Evolutionary conservation across 768 basidiomycete species (phyloP).

Genomic region (Trametes cinnabarina): DNA sequence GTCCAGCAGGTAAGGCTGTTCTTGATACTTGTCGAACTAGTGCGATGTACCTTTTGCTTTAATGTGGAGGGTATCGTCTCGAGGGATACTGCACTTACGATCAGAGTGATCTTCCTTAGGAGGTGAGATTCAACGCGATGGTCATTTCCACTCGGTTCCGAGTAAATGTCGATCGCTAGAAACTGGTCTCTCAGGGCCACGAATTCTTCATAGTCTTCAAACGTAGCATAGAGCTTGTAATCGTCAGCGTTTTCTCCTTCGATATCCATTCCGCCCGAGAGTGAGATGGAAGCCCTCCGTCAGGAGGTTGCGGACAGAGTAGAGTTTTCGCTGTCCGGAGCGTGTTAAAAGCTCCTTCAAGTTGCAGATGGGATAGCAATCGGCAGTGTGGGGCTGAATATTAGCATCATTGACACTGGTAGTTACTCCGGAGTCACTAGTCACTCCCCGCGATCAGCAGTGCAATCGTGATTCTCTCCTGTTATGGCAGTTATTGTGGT

Average conservation of each 20-base stretch:
- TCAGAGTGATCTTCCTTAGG: conserved; percentile 44
- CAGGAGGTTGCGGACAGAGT: too few relatives aligned
- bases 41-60: neutral
- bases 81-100: conserved; percentile 40
- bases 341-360: too few relatives aligned
- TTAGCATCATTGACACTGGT: too few relatives aligned
- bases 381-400: too few relatives aligned
- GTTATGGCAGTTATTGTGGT: neutral
- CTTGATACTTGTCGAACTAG: conserved; percentile 83
- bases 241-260: conserved; percentile 45
- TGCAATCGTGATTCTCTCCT: neutral
- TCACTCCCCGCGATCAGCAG: too few relatives aligned
- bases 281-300: neutral
- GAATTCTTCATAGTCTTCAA: conserved; percentile 65
- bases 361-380: too few relatives aligned
- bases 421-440: too few relatives aligned
- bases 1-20: conserved; percentile 90
- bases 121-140: conserved; percentile 39
- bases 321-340: too few relatives aligned
- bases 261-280: conserved; percentile 28
- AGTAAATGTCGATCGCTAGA: conserved; percentile 45
- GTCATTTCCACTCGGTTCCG: conserved; percentile 32
- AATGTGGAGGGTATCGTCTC: too few relatives aligned
- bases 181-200: conserved; percentile 48
- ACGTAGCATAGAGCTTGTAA: conserved; percentile 47